Percentiles rank a stretch among this genome's conserved stretches.
phyloP scores from a whole-genome alignment of 345 rosid species.

The Sisymbrium altissimum region DNA sequence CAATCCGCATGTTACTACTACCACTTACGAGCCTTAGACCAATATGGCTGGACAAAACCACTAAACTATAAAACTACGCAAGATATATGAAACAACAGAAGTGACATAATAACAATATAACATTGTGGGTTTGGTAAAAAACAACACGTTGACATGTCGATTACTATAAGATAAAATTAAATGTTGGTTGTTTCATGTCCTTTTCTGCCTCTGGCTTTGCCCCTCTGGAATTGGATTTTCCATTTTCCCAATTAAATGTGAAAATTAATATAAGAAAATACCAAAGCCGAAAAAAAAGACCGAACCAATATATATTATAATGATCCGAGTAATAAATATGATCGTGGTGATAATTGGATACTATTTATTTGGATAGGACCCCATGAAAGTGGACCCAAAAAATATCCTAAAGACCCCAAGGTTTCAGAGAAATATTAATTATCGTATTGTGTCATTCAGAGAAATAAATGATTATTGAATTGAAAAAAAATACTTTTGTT shows the following conservation, averaged over 20 bases:
- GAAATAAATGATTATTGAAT: background rate
- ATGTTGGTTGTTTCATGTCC: constrained; percentile 38
- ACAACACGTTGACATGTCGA: constrained; percentile 27
- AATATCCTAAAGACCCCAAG: background rate
- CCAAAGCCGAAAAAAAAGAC: constrained; percentile 2
- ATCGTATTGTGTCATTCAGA: background rate
- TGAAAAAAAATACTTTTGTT: background rate
- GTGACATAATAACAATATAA: background rate
- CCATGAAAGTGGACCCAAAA: constrained; percentile 23
- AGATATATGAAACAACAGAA: background rate
- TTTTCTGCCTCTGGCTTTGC: constrained; percentile 24
- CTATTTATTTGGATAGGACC: constrained; percentile 26
- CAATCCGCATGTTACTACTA: background rate
- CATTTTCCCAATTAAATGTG: background rate
- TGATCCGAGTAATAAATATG: constrained; percentile 9
- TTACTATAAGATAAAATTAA: constrained; percentile 20
- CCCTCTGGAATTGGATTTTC: background rate
- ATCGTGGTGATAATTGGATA: constrained; percentile 8
- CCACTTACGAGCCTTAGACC: background rate
- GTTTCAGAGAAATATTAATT: background rate
- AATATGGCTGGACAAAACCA: background rate
- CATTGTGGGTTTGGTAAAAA: constrained; percentile 18
- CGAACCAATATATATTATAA: constrained; percentile 17
- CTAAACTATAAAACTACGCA: background rate
- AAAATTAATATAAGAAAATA: background rate